Percentiles rank a stretch among this genome's conserved stretches.
phyloP scores from a whole-genome alignment of 192 early-diverging fungal genomes.

The Radiomyces spectabilis region DNA sequence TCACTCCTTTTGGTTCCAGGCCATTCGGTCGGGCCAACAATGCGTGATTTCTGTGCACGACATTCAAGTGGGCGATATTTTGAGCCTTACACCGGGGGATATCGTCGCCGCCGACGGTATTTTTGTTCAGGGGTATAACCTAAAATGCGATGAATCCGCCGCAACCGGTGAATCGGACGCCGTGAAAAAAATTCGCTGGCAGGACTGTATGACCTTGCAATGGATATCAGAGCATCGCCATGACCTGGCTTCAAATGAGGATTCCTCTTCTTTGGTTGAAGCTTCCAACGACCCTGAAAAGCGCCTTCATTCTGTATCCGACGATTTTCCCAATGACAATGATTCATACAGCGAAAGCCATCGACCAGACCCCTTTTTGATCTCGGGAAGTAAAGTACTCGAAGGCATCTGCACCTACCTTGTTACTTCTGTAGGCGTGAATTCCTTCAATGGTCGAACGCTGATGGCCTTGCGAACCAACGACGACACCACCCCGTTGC shows the following conservation, averaged over 20 bases:
- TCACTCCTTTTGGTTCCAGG: slow-evolving; percentile 12
- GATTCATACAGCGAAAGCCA: no score
- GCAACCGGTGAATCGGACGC: slow-evolving; percentile 91
- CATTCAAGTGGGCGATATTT: slow-evolving; percentile 89
- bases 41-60: slow-evolving; percentile 65
- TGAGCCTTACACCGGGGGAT: slow-evolving; percentile 84
- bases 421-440: slow-evolving; percentile 76
- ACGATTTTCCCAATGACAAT: no score
- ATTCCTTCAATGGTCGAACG: slow-evolving; percentile 85
- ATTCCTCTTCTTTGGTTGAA: slow-evolving; percentile 4
- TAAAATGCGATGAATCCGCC: slow-evolving; percentile 86
- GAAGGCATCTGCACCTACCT: slow-evolving; percentile 86
- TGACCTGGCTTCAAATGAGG: no score
- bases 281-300: neutral
- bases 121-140: slow-evolving; percentile 72
- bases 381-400: slow-evolving; percentile 88
- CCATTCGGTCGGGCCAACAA: slow-evolving; percentile 64
- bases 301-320: no score
- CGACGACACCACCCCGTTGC: slow-evolving; percentile 84
- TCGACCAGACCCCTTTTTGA: slow-evolving; percentile 67
- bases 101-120: slow-evolving; percentile 89
- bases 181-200: slow-evolving; percentile 64
- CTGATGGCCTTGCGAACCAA: slow-evolving; percentile 83
- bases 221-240: no score
- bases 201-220: slow-evolving; percentile 43